These are phyloP conservation scores for Thelonectria olida DNA, from an alignment of 2,329 filamentous ascomycete species.

Conservation along the genomic window DNA sequence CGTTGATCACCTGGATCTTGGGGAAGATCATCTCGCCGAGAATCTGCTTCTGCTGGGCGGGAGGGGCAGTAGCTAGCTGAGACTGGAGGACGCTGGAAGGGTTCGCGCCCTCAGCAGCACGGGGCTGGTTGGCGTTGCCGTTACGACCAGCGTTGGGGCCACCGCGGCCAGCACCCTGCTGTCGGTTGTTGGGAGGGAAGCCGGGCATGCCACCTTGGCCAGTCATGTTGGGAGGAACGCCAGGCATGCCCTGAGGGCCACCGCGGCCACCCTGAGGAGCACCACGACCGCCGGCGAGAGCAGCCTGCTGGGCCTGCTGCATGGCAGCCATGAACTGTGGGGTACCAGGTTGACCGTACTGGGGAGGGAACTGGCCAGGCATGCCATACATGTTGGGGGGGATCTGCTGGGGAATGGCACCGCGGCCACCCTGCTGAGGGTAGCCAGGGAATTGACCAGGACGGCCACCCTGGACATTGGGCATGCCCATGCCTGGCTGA, in stretches of 20 bases:
- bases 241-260: constrained; percentile 67
- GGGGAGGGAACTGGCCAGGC: constrained; percentile 81
- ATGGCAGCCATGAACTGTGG: constrained; percentile 84
- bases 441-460: constrained; percentile 88
- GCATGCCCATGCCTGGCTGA: constrained; percentile 71
- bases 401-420: constrained; percentile 85
- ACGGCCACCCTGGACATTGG: constrained; percentile 80
- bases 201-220: constrained; percentile 63
- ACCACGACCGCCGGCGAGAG: constrained; percentile 69
- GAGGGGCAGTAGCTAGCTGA: constrained; percentile 65
- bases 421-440: constrained; percentile 87
- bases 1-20: constrained; percentile 95
- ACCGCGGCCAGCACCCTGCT: constrained; percentile 61
- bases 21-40: constrained; percentile 98
- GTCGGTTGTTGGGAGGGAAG: constrained; percentile 65
- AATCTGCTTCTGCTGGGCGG: constrained; percentile 96
- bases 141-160: constrained; percentile 53
- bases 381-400: constrained; percentile 88
- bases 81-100: constrained; percentile 58
- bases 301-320: constrained; percentile 76
- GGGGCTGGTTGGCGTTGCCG: constrained; percentile 59
- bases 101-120: constrained; percentile 48
- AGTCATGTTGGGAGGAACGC: constrained; percentile 73
- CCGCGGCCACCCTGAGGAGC: constrained; percentile 75
- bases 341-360: constrained; percentile 82